Evolutionary conservation across 2,329 filamentous ascomycete species (phyloP).

Genomic region (Tolypocladium paradoxum): DNA sequence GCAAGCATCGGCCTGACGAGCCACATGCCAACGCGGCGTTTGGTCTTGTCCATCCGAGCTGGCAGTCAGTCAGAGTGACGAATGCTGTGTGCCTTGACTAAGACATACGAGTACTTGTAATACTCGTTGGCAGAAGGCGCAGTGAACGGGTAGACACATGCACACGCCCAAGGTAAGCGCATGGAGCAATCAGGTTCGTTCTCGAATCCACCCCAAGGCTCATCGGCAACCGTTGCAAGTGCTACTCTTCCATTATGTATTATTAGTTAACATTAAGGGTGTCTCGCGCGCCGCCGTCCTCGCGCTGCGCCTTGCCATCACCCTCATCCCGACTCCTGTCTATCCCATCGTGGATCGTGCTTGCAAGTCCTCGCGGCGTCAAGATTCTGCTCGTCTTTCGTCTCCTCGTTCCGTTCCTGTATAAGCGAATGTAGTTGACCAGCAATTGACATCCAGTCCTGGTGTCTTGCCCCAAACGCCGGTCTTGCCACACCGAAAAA

Average conservation of each 20-base stretch:
- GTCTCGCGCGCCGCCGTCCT: conserved; percentile 2
- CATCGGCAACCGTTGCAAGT: not conserved
- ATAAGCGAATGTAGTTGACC: conserved; percentile 31
- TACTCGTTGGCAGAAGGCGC: too few species aligned
- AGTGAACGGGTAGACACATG: not conserved
- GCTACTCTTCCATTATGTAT: conserved; percentile 9
- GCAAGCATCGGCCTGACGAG: too few species aligned
- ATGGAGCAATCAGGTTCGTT: not conserved
- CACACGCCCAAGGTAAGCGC: not conserved
- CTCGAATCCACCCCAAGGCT: not conserved
- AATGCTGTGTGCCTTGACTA: not conserved
- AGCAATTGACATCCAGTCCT: conserved; percentile 3
- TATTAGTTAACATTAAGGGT: conserved; percentile 9
- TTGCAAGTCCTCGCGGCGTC: not conserved
- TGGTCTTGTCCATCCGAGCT: not conserved
- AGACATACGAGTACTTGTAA: too few species aligned
- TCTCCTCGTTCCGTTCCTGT: conserved; percentile 4
- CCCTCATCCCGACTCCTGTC: not conserved
- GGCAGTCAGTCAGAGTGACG: not conserved
- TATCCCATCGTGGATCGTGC: not conserved
- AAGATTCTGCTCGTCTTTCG: not conserved
- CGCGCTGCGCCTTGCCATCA: not conserved
- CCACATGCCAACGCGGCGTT: not conserved
- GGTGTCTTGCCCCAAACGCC: conserved; percentile 30
- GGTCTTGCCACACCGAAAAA: conserved; percentile 21